phyloP scores from a whole-genome alignment of 768 basidiomycete genomes.

The Mrakia gelida region DNA sequence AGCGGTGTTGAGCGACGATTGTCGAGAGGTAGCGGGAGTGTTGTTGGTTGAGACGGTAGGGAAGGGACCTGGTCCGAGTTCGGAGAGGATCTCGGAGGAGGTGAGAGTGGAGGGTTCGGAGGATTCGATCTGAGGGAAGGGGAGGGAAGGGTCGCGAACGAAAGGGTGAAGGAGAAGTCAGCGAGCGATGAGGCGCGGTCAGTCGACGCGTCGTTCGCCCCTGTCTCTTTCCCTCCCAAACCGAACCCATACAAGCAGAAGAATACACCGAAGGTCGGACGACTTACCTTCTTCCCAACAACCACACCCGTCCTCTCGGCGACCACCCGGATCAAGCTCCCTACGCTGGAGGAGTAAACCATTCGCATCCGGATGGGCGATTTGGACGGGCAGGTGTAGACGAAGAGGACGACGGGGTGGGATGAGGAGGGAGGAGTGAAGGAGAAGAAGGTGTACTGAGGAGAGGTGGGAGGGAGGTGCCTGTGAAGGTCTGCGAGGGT shows the following conservation, averaged over 20 bases:
- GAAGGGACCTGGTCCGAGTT: slow-evolving; percentile 12
- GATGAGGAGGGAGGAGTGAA: slow-evolving; percentile 1
- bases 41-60: not conserved
- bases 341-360: slow-evolving; percentile 27
- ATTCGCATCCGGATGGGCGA: slow-evolving; percentile 28
- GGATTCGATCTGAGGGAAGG: slow-evolving; percentile 20
- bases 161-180: no score
- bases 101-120: slow-evolving; percentile 28
- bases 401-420: slow-evolving; percentile 17
- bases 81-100: slow-evolving; percentile 27
- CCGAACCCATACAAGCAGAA: no score
- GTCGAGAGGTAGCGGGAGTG: not conserved
- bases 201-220: not conserved
- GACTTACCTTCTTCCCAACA: slow-evolving; percentile 26
- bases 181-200: no score
- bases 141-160: not conserved
- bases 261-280: no score
- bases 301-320: slow-evolving; percentile 17
- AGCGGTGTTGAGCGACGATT: not conserved
- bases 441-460: slow-evolving; percentile 31
- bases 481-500: slow-evolving; percentile 10
- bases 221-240: not conserved
- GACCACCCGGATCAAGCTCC: slow-evolving; percentile 13
- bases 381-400: slow-evolving; percentile 28
- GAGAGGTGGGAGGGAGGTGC: slow-evolving; percentile 11